A percentile compares a stretch with the other conserved stretches of the same genome.
Conservation (phyloP, 768 basidiomycete genomes). For the Mycena polygramma region DNA sequence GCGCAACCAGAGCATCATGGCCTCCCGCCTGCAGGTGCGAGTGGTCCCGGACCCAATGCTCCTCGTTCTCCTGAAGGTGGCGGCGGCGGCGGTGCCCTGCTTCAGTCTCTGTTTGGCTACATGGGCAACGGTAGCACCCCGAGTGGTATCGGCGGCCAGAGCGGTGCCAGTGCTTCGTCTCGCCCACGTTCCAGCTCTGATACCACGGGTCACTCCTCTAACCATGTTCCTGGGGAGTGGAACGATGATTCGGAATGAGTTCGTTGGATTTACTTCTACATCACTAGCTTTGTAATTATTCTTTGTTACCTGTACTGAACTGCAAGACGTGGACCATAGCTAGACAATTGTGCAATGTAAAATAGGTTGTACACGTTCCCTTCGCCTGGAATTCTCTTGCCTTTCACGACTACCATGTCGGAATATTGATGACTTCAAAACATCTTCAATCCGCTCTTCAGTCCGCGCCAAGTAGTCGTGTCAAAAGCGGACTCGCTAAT, state of each 20-base stretch:
- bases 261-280: background rate
- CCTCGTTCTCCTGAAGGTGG: constrained; percentile 34
- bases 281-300: constrained; percentile 26
- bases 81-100: constrained; percentile 43
- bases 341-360: constrained; percentile 9
- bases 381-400: background rate
- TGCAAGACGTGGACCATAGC: constrained; percentile 13
- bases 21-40: constrained; percentile 35
- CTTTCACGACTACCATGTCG: background rate
- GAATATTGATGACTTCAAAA: background rate
- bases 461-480: too few species aligned
- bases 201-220: constrained; percentile 42
- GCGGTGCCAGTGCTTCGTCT: constrained; percentile 41
- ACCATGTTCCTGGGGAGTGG: constrained; percentile 59
- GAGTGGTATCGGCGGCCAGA: constrained; percentile 28
- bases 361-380: too few species aligned
- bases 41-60: constrained; percentile 15
- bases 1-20: constrained; percentile 70
- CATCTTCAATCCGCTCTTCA: too few species aligned
- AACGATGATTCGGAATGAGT: constrained; percentile 56
- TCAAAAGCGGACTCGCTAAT: too few species aligned
- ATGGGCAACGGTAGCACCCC: constrained; percentile 36
- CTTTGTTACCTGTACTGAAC: constrained; percentile 10
- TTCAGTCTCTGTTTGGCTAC: constrained; percentile 52
- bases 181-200: constrained; percentile 53